Conservation (phyloP, 2,329 filamentous ascomycete genomes). For the Sclerotinia nivalis region DNA sequence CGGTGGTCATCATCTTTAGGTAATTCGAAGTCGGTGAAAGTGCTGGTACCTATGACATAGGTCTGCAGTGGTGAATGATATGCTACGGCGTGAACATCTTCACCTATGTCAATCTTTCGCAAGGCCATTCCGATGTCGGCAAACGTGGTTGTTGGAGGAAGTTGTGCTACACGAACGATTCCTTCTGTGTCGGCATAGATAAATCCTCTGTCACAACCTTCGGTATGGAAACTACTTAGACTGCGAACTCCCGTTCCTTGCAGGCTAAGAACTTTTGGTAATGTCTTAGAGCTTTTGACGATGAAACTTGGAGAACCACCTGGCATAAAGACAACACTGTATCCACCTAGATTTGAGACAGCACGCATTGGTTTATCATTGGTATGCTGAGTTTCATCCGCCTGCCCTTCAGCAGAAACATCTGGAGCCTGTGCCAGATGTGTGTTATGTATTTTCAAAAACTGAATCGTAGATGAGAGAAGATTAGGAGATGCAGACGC, state of each 20-base stretch:
- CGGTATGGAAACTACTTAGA: slow-evolving; percentile 75
- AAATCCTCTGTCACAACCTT: slow-evolving; percentile 77
- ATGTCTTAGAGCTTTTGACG: slow-evolving; percentile 75
- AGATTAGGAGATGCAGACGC: slow-evolving; percentile 35
- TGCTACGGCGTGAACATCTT: slow-evolving; percentile 70
- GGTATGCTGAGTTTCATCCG: slow-evolving; percentile 50
- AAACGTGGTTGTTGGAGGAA: slow-evolving; percentile 68
- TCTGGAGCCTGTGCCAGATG: slow-evolving; percentile 60
- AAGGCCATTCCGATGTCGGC: slow-evolving; percentile 75
- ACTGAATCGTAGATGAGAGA: slow-evolving; percentile 57
- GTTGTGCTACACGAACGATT: slow-evolving; percentile 70
- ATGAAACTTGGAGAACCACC: slow-evolving; percentile 80
- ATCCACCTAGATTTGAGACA: slow-evolving; percentile 67
- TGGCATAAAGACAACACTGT: slow-evolving; percentile 79
- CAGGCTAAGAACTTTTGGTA: slow-evolving; percentile 73
- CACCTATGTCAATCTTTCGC: slow-evolving; percentile 67
- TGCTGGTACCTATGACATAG: slow-evolving; percentile 75
- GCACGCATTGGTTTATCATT: slow-evolving; percentile 48
- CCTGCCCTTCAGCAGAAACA: slow-evolving; percentile 50
- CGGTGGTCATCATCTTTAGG: slow-evolving; percentile 83
- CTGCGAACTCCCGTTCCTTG: slow-evolving; percentile 67
- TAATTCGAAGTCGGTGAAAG: slow-evolving; percentile 71
- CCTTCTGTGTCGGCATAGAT: slow-evolving; percentile 75
- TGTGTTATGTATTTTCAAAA: slow-evolving; percentile 73
- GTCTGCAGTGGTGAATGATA: slow-evolving; percentile 75